Evolutionary conservation across 371 early-diverging fungal species (phyloP).

Genomic region (Nematocida sp.): DNA sequence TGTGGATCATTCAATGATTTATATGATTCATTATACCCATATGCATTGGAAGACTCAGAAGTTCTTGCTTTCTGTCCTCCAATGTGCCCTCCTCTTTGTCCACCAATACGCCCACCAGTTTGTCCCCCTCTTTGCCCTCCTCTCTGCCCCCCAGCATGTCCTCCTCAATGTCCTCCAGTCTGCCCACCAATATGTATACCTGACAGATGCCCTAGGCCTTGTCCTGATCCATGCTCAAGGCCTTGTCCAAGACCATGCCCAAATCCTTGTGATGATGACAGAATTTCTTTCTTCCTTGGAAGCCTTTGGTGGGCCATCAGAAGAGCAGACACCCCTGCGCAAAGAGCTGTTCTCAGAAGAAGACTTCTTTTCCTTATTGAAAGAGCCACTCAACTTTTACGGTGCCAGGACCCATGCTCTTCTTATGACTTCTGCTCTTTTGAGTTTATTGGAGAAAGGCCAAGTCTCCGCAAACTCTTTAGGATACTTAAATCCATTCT

Average conservation of each 20-base stretch:
- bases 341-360: not conserved
- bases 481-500: constrained; percentile 12
- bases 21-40: too few relatives aligned
- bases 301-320: not conserved
- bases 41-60: too few relatives aligned
- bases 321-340: constrained; percentile 4
- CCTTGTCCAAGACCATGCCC: not conserved
- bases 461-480: constrained; percentile 5
- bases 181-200: constrained; percentile 39
- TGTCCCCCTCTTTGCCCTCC: constrained; percentile 25
- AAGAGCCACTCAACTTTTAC: not conserved
- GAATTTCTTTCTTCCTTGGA: not conserved
- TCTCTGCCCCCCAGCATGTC: constrained; percentile 40
- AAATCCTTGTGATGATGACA: constrained; percentile 1
- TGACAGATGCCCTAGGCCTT: not conserved
- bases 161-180: constrained; percentile 37
- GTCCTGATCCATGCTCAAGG: not conserved
- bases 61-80: not conserved
- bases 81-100: not conserved
- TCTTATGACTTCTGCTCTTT: not conserved
- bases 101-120: constrained; percentile 20
- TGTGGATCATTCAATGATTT: too few relatives aligned
- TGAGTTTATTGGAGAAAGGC: not conserved
- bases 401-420: constrained; percentile 7
- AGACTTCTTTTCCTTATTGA: constrained; percentile 1